Percentiles rank a stretch among this genome's conserved stretches.
Conservation (phyloP, 441 rosid species). For the Arabidopsis hybrid region DNA sequence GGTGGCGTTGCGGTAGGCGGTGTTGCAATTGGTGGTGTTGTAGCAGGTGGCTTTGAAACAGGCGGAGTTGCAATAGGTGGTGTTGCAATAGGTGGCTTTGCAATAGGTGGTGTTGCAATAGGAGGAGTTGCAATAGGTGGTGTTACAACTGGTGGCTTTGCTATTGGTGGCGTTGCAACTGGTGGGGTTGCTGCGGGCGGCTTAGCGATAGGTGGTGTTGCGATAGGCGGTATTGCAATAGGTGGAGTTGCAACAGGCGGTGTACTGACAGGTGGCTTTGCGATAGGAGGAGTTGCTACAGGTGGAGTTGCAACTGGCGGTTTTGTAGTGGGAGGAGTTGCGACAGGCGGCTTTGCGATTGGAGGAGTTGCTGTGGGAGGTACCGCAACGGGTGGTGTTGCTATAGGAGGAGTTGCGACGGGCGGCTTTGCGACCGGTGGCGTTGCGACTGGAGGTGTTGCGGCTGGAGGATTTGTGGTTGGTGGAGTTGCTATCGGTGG, state of each 20-base stretch:
- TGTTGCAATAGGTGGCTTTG: not conserved
- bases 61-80: no score
- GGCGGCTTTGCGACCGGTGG: conserved; percentile 4
- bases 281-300: not conserved
- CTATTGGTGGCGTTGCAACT: no score
- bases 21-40: no score
- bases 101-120: not conserved
- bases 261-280: no score
- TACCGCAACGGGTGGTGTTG: not conserved
- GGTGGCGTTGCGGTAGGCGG: no score
- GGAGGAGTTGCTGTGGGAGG: not conserved
- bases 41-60: no score
- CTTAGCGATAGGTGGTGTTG: not conserved
- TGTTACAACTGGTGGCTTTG: no score
- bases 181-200: no score
- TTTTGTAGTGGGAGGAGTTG: no score
- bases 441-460: not conserved
- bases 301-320: no score
- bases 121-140: no score
- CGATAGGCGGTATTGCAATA: not conserved
- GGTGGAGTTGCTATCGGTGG: not conserved
- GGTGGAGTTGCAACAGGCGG: not conserved
- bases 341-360: not conserved
- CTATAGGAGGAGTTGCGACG: not conserved
- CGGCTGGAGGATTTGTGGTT: no score